Conservation (phyloP, 140 eudicot genomes). For the Stevia rebaudiana region DNA sequence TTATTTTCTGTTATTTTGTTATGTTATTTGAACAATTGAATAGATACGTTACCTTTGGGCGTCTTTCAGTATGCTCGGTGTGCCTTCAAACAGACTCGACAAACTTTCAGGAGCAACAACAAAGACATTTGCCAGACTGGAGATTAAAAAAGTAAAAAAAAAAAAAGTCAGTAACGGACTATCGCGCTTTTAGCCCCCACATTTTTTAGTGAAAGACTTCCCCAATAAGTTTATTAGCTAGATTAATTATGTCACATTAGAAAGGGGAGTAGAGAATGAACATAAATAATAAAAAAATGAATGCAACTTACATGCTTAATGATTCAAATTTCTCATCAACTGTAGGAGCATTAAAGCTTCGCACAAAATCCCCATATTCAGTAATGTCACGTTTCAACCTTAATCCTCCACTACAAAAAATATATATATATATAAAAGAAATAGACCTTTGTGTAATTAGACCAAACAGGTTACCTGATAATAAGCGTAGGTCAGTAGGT, state of each 20-base stretch:
- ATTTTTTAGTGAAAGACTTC: not conserved
- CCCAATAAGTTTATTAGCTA: not conserved
- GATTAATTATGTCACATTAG: not conserved
- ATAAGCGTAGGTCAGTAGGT: not conserved
- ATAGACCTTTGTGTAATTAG: not conserved
- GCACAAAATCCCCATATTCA: slow-evolving; percentile 89
- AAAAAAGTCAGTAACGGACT: slow-evolving; percentile 1
- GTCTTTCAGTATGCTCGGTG: slow-evolving; percentile 89
- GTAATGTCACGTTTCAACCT: slow-evolving; percentile 97
- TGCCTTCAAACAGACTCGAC: slow-evolving; percentile 90
- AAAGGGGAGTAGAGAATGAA: not conserved
- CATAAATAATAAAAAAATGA: not conserved
- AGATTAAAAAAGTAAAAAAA: slow-evolving; percentile 9
- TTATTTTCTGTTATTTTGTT: not conserved
- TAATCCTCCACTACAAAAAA: slow-evolving; percentile 69
- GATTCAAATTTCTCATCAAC: slow-evolving; percentile 93
- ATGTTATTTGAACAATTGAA: not conserved
- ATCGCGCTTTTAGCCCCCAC: not conserved
- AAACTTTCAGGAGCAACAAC: slow-evolving; percentile 98
- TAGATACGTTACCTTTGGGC: slow-evolving; percentile 66
- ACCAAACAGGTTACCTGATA: not conserved
- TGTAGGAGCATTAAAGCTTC: slow-evolving; percentile 95
- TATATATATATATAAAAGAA: not conserved
- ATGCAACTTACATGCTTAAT: slow-evolving; percentile 80
- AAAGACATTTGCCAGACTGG: slow-evolving; percentile 94